phyloP scores from a whole-genome alignment of 345 rosid genomes.

The Arabis alpina region DNA sequence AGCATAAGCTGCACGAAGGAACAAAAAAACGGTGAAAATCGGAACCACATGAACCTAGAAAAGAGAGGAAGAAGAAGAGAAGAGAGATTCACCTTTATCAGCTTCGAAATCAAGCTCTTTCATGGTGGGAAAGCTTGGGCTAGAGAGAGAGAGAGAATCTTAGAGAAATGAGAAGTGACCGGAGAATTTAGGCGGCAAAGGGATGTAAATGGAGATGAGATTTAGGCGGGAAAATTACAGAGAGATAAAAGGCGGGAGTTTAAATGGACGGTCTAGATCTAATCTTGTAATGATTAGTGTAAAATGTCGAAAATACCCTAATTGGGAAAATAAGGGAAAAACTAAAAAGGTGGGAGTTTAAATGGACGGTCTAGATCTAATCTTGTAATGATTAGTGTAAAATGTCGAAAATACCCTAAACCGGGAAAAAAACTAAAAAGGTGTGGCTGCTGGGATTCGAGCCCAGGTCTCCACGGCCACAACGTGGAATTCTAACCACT shows the following conservation, averaged over 20 bases:
- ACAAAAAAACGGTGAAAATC: not conserved
- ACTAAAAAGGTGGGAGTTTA: not conserved
- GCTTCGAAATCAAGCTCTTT: constrained; percentile 59
- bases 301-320: constrained; percentile 20
- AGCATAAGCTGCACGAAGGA: constrained; percentile 52
- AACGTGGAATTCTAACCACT: constrained; percentile 86
- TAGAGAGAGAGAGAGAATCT: constrained; percentile 27
- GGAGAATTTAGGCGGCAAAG: constrained; percentile 34
- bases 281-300: not conserved
- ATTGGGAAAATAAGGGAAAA: too few species aligned
- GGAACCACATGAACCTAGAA: not conserved
- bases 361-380: constrained; percentile 31
- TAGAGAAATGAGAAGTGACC: constrained; percentile 18
- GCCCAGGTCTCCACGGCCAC: constrained; percentile 96
- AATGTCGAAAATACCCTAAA: constrained; percentile 17
- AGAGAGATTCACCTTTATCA: constrained; percentile 59
- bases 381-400: not conserved
- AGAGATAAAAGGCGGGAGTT: constrained; percentile 13
- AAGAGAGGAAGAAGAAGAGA: not conserved
- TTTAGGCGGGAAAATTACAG: constrained; percentile 57
- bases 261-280: constrained; percentile 27
- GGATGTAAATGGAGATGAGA: constrained; percentile 19
- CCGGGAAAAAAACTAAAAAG: not conserved
- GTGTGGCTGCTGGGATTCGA: constrained; percentile 90
- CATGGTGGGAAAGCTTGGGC: constrained; percentile 49